Evolutionary conservation across 1,139 yeast genomes (phyloP).

Genomic region (Lodderomyces theae): DNA sequence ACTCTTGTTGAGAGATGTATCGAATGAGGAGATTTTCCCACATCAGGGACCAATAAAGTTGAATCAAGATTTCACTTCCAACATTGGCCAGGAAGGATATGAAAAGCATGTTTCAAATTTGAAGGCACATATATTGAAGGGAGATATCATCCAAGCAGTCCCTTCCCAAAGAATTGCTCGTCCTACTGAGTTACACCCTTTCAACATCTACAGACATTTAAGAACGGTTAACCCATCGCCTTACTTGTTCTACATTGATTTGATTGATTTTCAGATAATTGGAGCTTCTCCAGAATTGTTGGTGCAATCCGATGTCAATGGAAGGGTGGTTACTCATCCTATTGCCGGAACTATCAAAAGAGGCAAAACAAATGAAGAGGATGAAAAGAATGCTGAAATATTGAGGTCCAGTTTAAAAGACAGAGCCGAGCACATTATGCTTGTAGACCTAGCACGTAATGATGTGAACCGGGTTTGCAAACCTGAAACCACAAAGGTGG

Average conservation of each 20-base stretch:
- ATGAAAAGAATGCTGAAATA: conserved; percentile 73
- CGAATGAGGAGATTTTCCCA: conserved; percentile 35
- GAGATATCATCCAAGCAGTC: conserved; percentile 95
- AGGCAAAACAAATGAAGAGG: conserved; percentile 89
- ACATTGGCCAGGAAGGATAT: conserved; percentile 91
- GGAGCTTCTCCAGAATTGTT: conserved; percentile 97
- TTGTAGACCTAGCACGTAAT: conserved; percentile 94
- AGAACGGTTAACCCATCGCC: conserved; percentile 98
- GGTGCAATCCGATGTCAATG: conserved; percentile 72
- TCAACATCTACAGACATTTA: conserved; percentile 90
- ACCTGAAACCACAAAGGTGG: conserved; percentile 80
- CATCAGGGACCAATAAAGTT: conserved; percentile 68
- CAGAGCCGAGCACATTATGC: conserved; percentile 97
- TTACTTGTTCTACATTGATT: conserved; percentile 88
- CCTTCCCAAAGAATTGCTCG: conserved; percentile 96
- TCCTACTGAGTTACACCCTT: conserved; percentile 93
- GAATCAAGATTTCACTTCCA: conserved; percentile 71
- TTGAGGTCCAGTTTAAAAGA: conserved; percentile 82
- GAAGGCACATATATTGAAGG: conserved; percentile 78
- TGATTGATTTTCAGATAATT: conserved; percentile 85
- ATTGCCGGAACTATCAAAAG: conserved; percentile 95
- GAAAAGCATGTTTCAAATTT: conserved; percentile 73
- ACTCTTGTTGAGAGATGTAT: conserved; percentile 41
- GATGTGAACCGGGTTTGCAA: conserved; percentile 94
- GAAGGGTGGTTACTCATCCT: conserved; percentile 87